phyloP scores from a whole-genome alignment of 768 basidiomycete species.

The Naganishia vishniacii region DNA sequence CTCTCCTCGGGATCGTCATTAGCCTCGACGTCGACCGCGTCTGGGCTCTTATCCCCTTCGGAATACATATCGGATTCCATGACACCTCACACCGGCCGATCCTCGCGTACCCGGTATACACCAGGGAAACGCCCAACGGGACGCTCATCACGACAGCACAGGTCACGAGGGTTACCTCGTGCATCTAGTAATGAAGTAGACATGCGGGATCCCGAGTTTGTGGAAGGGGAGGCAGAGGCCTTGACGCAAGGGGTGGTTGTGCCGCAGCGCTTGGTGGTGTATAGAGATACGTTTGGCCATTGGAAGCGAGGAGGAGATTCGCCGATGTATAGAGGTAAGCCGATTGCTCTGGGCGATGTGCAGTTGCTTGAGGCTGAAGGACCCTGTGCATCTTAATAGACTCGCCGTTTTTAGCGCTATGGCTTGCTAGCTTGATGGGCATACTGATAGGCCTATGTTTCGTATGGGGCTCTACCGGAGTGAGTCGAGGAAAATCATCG shows the following conservation, averaged over 20 bases:
- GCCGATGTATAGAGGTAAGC: constrained; percentile 44
- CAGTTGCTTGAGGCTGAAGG: background rate
- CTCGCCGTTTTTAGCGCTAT: constrained; percentile 42
- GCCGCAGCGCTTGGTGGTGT: constrained; percentile 25
- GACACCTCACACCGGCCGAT: background rate
- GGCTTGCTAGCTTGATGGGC: constrained; percentile 40
- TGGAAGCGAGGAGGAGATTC: constrained; percentile 19
- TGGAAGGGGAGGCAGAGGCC: too few species aligned
- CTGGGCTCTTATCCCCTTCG: background rate
- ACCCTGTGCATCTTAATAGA: constrained; percentile 25
- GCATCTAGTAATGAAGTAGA: too few species aligned
- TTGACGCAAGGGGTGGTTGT: constrained; percentile 17
- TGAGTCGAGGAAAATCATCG: constrained; percentile 22
- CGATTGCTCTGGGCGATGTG: background rate
- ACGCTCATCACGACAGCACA: too few species aligned
- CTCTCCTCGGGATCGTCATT: background rate
- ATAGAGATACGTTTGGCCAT: constrained; percentile 21
- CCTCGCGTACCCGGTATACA: too few species aligned
- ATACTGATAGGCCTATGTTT: constrained; percentile 41
- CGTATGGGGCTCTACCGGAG: constrained; percentile 48
- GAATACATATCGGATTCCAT: background rate
- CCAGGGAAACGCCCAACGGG: background rate
- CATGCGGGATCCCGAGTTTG: constrained; percentile 20
- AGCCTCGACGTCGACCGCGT: constrained; percentile 11
- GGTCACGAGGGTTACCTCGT: too few species aligned